Base-by-base conservation (phyloP, 2,329 filamentous ascomycete genomes). In the Dactylellina sp. region DNA sequence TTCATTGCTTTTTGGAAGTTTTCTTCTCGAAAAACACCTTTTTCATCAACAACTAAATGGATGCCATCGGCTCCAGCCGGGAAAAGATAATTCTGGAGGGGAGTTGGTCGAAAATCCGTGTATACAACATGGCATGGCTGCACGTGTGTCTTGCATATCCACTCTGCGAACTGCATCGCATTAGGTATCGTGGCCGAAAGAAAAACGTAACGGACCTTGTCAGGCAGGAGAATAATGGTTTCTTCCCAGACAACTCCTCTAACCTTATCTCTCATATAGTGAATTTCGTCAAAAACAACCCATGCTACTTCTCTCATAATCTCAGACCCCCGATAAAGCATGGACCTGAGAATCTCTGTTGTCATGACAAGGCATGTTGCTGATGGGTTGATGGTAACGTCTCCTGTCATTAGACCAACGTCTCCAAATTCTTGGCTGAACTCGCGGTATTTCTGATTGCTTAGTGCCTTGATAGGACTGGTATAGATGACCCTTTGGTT, bases 401-500 rank as follows among this genome's bases (percentile, higher is more conserved):
- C 95, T 79, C 95, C 95, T 3, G 95, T 99, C 94, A 99, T 98
- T 75, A 99, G 85, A 70, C 95, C 95, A 57, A 97, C 94, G 80
- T 99, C 95, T 71, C 93, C 94, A 83, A 99, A 99, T 71, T 97
- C 92, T 44, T 91, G 92, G 77, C 91, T 89, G 81, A 99, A 99
- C 80, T 99, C 95, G 84, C 95, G 87, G 81, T 96, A 99, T 81
- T 99, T 99, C 80, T 99, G 95, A 82, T 99, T 99, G 82, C 93
- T 98, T 78, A 99, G 84, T 9, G 95, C 95, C 83, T 99, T 99
- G 85, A 99, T 99, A 0, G 95, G 95, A 86, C 93, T 97, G 7
- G 95, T 99, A 83, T 99, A 99, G 81, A 99, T 99, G 79, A 99
- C 94, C 80, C 95, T 88, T 84, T 99, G 95, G 82, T 98, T 98